These are phyloP conservation scores for Babesia ovis DNA, from an alignment of 169 alveolate species.

Conservation along the genomic window DNA sequence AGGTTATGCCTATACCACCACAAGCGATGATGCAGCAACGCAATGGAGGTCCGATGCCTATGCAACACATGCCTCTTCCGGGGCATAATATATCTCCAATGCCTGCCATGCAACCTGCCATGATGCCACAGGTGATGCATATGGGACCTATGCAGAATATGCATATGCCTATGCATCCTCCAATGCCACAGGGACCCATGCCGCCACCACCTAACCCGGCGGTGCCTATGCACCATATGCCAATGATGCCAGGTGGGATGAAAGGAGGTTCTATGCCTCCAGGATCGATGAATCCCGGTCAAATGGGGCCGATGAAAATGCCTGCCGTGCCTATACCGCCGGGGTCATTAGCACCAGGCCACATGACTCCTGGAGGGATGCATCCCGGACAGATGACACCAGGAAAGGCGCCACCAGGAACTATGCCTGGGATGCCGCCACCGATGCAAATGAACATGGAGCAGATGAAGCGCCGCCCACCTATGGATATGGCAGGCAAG, in stretches of 20 bases:
- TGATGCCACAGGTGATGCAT: constrained; percentile 6
- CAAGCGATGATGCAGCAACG: neutral
- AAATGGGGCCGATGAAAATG: constrained; percentile 10
- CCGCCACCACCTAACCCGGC: constrained; percentile 3
- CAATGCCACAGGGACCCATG: neutral
- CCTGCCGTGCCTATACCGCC: constrained; percentile 2
- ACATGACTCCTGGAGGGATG: neutral
- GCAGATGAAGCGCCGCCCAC: constrained; percentile 20
- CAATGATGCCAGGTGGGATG: constrained; percentile 28
- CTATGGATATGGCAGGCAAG: constrained; percentile 28
- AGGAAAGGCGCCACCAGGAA: constrained; percentile 9
- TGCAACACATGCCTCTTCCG: neutral
- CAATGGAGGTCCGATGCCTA: neutral
- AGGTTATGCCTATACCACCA: neutral
- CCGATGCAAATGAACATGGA: constrained; percentile 22
- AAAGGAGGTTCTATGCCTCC: neutral
- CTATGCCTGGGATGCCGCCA: constrained; percentile 30
- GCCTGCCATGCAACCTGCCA: neutral
- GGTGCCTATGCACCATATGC: neutral
- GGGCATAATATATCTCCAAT: constrained; percentile 11
- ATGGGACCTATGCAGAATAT: neutral
- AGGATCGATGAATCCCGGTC: constrained; percentile 4
- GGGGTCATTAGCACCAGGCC: constrained; percentile 3
- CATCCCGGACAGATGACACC: constrained; percentile 13
- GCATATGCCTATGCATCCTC: neutral